A percentile compares a stretch with the other conserved stretches of the same genome.
Conservation (phyloP, 2,329 filamentous ascomycete genomes). For the Botrytis aclada region DNA sequence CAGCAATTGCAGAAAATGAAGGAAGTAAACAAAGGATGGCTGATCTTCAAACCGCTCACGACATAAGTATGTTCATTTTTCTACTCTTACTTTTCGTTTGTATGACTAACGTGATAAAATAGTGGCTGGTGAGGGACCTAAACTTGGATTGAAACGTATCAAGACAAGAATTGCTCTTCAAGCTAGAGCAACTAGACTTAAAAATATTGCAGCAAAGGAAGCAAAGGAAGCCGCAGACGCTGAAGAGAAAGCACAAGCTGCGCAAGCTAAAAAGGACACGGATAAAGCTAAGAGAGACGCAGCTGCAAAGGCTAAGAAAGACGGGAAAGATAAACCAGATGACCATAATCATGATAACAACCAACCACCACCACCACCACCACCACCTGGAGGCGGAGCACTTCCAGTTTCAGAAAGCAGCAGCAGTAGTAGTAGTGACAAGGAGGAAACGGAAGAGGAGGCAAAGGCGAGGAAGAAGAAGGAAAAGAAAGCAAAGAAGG, state of each 20-base stretch:
- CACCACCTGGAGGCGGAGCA: not conserved
- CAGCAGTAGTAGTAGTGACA: not conserved
- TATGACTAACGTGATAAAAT: not conserved
- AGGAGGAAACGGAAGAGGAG: not conserved
- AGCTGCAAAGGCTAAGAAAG: not conserved
- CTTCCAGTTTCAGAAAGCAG: not conserved
- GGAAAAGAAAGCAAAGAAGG: not conserved
- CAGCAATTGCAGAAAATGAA: not conserved
- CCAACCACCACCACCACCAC: not conserved
- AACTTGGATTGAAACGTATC: conserved; percentile 11
- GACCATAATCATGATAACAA: not conserved
- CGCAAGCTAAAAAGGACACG: not conserved
- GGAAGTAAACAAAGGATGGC: not conserved
- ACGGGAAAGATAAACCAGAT: not conserved
- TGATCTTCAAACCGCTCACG: conserved; percentile 5
- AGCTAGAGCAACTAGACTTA: not conserved
- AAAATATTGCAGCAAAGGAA: not conserved
- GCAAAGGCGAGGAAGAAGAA: not conserved
- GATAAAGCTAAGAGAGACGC: not conserved
- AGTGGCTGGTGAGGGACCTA: conserved; percentile 11
- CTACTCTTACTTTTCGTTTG: not conserved
- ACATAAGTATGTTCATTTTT: not conserved
- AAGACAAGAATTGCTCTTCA: conserved; percentile 12
- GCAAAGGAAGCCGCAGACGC: not conserved
- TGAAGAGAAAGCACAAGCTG: not conserved